These are phyloP conservation scores for Bombardia bombarda DNA, from an alignment of 495 filamentous ascomycete species.

Conservation along the genomic window DNA sequence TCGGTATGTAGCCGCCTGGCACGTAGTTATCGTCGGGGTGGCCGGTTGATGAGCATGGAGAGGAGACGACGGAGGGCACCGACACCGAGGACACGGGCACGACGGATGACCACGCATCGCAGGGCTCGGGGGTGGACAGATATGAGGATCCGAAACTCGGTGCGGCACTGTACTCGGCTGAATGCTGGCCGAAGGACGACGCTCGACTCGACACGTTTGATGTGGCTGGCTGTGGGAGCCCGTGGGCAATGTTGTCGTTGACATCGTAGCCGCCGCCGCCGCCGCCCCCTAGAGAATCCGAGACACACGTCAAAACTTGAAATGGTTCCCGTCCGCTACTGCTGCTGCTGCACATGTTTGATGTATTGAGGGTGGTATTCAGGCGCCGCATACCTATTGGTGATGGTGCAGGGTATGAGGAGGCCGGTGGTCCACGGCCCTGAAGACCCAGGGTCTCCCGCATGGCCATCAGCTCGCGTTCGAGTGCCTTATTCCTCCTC, in stretches of 20 bases:
- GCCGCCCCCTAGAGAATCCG: too few relatives aligned
- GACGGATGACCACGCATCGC: conserved; percentile 25
- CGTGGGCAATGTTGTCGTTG: too few relatives aligned
- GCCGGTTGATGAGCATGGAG: conserved; percentile 31
- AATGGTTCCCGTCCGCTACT: too few relatives aligned
- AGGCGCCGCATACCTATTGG: conserved; percentile 14
- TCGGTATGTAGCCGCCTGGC: conserved; percentile 28
- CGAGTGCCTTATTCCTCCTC: conserved; percentile 29
- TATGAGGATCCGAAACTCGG: conserved; percentile 19
- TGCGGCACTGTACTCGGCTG: conserved; percentile 10
- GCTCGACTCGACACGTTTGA: conserved; percentile 10
- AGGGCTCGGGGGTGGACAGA: conserved; percentile 25
- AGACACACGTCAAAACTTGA: conserved; percentile 5
- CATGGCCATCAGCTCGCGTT: conserved; percentile 25
- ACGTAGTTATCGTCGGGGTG: conserved; percentile 31
- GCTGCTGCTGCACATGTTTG: conserved; percentile 1
- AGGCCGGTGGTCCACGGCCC: too few relatives aligned
- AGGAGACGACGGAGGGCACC: conserved; percentile 31
- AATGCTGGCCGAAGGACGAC: conserved; percentile 7
- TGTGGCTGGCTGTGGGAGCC: conserved; percentile 2
- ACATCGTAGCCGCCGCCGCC: too few relatives aligned
- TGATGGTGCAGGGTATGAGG: conserved; percentile 6
- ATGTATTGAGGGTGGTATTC: not conserved
- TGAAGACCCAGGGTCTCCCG: conserved; percentile 22
- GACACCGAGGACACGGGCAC: conserved; percentile 18